A percentile compares a stretch with the other conserved stretches of the same genome.
Evolutionary conservation across 2,329 filamentous ascomycete genomes (phyloP).

Genomic region (Hirsutella thompsonii): DNA sequence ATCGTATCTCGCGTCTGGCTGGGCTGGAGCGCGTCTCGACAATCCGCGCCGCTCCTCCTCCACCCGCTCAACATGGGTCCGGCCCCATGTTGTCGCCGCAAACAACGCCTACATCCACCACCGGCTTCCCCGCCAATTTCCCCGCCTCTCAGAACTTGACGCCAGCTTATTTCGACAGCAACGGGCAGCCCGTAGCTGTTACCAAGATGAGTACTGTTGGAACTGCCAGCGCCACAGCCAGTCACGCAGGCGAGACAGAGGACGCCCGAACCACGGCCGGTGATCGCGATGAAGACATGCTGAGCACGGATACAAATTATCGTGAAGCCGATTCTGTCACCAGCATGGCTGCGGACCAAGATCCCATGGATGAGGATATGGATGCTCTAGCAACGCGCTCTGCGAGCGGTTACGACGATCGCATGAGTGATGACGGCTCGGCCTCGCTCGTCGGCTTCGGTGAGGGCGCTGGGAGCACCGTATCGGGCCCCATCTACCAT

Average conservation of each 20-base stretch:
- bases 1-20: slow-evolving; percentile 87
- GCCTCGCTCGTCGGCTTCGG: slow-evolving; percentile 84
- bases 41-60: slow-evolving; percentile 40
- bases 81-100: slow-evolving; percentile 30
- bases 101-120: slow-evolving; percentile 36
- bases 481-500: slow-evolving; percentile 64
- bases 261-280: slow-evolving; percentile 39
- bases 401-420: slow-evolving; percentile 46
- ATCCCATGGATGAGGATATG: slow-evolving; percentile 41
- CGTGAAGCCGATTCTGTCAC: slow-evolving; percentile 46
- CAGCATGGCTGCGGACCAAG: slow-evolving; percentile 30
- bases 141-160: slow-evolving; percentile 28
- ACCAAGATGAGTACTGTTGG: slow-evolving; percentile 85
- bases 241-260: slow-evolving; percentile 36
- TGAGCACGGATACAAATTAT: slow-evolving; percentile 54
- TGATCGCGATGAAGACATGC: slow-evolving; percentile 51
- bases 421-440: slow-evolving; percentile 74
- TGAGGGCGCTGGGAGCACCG: slow-evolving; percentile 77
- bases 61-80: slow-evolving; percentile 13
- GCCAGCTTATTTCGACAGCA: slow-evolving; percentile 70
- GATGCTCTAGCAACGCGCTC: slow-evolving; percentile 32
- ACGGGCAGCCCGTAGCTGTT: slow-evolving; percentile 51
- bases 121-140: slow-evolving; percentile 27
- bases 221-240: slow-evolving; percentile 77
- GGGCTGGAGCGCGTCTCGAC: slow-evolving; percentile 82